Evolutionary conservation across 1,284 basidiomycete genomes (phyloP).

Genomic region (Ceratobasidium sp.): DNA sequence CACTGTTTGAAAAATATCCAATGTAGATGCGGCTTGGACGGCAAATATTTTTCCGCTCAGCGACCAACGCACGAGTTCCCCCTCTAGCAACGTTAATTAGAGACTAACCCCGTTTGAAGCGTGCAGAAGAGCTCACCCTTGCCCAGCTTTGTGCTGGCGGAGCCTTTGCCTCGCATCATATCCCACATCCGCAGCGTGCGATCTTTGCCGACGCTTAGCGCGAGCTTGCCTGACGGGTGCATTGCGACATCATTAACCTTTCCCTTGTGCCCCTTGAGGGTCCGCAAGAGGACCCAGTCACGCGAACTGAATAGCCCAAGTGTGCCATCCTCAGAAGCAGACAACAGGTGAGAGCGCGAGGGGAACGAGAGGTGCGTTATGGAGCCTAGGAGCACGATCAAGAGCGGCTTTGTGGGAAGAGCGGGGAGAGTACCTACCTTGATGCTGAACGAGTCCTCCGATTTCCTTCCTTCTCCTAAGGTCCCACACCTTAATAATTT

Average conservation of each 20-base stretch:
- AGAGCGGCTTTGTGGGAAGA: background rate
- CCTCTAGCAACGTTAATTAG: conserved; percentile 67
- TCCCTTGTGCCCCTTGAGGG: conserved; percentile 93
- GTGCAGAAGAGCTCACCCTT: conserved; percentile 68
- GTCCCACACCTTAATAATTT: conserved; percentile 99
- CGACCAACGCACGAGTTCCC: conserved; percentile 89
- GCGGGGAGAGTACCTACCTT: conserved; percentile 70
- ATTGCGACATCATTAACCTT: conserved; percentile 91
- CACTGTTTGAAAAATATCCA: conserved; percentile 86
- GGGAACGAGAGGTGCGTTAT: conserved; percentile 92
- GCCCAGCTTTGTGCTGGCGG: conserved; percentile 88
- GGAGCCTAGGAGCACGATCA: conserved; percentile 69
- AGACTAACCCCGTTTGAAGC: background rate
- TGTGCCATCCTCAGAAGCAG: conserved; percentile 91
- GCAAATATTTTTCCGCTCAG: conserved; percentile 79
- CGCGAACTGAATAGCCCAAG: conserved; percentile 91
- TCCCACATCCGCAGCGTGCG: conserved; percentile 97
- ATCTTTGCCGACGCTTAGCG: conserved; percentile 92
- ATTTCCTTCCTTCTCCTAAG: conserved; percentile 90
- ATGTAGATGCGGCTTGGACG: conserved; percentile 80
- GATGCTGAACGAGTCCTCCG: conserved; percentile 91
- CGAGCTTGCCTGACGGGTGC: conserved; percentile 93
- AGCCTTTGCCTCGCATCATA: conserved; percentile 92
- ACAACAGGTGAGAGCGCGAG: conserved; percentile 88
- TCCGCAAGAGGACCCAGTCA: conserved; percentile 92